Percentiles rank a stretch among this genome's conserved stretches.
These are phyloP conservation scores for Pseudogymnoascus verrucosus DNA, from an alignment of 2,329 filamentous ascomycete species.

Conservation along the genomic window DNA sequence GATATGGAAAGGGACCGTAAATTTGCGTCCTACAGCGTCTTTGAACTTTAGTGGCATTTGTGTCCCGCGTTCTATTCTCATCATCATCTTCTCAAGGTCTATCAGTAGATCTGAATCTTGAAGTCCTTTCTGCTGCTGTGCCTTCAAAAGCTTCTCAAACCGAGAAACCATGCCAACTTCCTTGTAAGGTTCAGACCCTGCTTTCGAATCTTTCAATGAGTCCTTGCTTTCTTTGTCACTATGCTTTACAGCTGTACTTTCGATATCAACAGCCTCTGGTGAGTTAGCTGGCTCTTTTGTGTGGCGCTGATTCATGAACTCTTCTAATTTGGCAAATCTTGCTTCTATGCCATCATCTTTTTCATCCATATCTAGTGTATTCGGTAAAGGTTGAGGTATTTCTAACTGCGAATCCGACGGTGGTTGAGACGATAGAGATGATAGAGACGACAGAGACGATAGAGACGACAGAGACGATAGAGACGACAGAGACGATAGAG, in stretches of 20 bases:
- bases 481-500: too few relatives aligned
- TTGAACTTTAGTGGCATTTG: constrained; percentile 74
- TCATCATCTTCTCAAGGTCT: constrained; percentile 23
- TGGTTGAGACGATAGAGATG: too few relatives aligned
- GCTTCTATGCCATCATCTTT: neutral
- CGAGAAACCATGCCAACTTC: neutral
- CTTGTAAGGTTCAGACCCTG: neutral
- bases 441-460: too few relatives aligned
- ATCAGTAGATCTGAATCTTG: constrained; percentile 23
- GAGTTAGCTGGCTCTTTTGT: neutral
- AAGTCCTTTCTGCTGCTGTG: neutral
- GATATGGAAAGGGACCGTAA: constrained; percentile 76
- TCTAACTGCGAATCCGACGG: neutral
- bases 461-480: too few relatives aligned
- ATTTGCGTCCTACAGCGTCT: constrained; percentile 82
- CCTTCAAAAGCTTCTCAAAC: neutral
- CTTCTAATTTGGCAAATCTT: neutral
- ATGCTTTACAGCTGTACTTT: neutral
- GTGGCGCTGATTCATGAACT: neutral
- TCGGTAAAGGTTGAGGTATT: neutral
- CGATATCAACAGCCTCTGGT: neutral
- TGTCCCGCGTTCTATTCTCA: constrained; percentile 34
- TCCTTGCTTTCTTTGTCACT: neutral
- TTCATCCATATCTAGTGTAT: neutral
- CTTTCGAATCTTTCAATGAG: neutral